Evolutionary conservation across 495 filamentous ascomycete genomes (phyloP).

Genomic region (Penicillium pancosmium): DNA sequence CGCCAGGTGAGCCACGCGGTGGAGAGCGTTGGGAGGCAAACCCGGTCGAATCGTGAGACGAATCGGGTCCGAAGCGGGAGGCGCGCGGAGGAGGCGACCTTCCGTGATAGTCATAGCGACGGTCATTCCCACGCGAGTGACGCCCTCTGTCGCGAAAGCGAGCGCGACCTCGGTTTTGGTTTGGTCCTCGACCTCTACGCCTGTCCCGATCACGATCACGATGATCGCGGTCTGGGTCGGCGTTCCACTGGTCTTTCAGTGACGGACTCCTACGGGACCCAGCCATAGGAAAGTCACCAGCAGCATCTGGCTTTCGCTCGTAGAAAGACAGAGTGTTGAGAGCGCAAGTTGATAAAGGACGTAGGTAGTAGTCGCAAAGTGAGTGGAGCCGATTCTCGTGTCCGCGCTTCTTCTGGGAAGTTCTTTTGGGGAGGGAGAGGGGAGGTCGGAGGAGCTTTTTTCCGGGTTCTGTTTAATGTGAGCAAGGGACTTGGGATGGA

Average conservation of each 20-base stretch:
- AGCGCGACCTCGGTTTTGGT: constrained; percentile 41
- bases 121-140: constrained; percentile 33
- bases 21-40: constrained; percentile 33
- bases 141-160: constrained; percentile 41
- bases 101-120: constrained; percentile 31
- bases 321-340: constrained; percentile 9
- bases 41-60: constrained; percentile 34
- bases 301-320: constrained; percentile 43
- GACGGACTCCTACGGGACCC: constrained; percentile 59
- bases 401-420: constrained; percentile 34
- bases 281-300: constrained; percentile 53
- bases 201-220: constrained; percentile 40
- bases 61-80: constrained; percentile 34
- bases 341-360: constrained; percentile 7
- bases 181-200: constrained; percentile 43
- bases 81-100: constrained; percentile 44
- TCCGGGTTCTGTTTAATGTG: constrained; percentile 34
- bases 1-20: constrained; percentile 38
- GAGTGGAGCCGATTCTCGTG: constrained; percentile 25
- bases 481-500: constrained; percentile 22
- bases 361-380: constrained; percentile 15
- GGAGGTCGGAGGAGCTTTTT: constrained; percentile 42
- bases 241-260: constrained; percentile 62
- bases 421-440: constrained; percentile 30
- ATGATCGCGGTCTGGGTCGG: constrained; percentile 45